phyloP scores from a whole-genome alignment of 1,284 basidiomycete species.

The Mycosarcoma maydis region DNA sequence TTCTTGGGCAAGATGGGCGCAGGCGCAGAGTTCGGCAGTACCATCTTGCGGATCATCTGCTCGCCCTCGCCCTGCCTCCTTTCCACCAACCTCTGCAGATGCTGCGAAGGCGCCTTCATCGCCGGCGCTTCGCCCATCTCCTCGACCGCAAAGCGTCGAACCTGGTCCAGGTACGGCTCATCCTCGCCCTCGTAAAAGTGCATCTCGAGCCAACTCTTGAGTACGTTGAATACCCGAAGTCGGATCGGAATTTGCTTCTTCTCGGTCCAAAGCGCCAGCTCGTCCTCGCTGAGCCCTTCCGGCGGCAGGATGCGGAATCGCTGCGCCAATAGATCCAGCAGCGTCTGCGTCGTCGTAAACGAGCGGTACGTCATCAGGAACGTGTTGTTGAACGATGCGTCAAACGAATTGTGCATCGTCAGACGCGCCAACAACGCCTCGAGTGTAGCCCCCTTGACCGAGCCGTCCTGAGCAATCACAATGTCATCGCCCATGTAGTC shows the following conservation, averaged over 20 bases:
- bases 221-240: conserved; percentile 66
- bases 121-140: conserved; percentile 58
- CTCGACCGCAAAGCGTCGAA: conserved; percentile 65
- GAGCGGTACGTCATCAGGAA: conserved; percentile 98
- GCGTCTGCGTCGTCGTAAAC: conserved; percentile 84
- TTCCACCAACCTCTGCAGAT: conserved; percentile 67
- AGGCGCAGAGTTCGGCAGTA: conserved; percentile 67
- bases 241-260: conserved; percentile 90
- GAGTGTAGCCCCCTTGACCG: conserved; percentile 85
- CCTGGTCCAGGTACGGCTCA: conserved; percentile 63
- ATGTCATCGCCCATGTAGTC: conserved; percentile 84
- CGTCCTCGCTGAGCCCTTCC: conserved; percentile 73
- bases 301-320: conserved; percentile 86
- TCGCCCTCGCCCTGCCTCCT: conserved; percentile 59
- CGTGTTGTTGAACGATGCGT: conserved; percentile 84
- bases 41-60: conserved; percentile 59
- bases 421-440: conserved; percentile 85
- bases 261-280: conserved; percentile 83
- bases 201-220: conserved; percentile 69
- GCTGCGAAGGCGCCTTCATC: conserved; percentile 56
- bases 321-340: conserved; percentile 84
- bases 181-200: conserved; percentile 67
- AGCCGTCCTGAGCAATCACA: conserved; percentile 76
- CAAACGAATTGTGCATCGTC: conserved; percentile 78
- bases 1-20: conserved; percentile 78